phyloP scores from a whole-genome alignment of 2,329 filamentous ascomycete species.

The Botryosphaeria dothidea region DNA sequence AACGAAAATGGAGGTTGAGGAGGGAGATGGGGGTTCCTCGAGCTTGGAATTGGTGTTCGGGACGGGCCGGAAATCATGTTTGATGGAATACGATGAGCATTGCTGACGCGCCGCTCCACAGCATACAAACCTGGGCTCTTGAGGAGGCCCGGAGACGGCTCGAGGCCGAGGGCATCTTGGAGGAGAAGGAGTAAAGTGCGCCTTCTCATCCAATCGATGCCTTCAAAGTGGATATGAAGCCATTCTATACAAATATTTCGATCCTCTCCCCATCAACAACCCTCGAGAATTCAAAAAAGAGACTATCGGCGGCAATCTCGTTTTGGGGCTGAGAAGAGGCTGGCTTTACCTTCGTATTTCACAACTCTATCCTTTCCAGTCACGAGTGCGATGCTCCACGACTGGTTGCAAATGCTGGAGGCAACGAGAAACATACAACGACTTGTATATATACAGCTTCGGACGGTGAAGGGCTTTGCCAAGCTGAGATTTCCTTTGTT shows the following conservation, averaged over 20 bases:
- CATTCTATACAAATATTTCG: background rate
- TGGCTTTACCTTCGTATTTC: background rate
- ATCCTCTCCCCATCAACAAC: background rate
- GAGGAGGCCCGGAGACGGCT: slow-evolving; percentile 94
- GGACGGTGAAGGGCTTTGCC: background rate
- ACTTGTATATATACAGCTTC: slow-evolving; percentile 14
- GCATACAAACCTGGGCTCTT: slow-evolving; percentile 98
- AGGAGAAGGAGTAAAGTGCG: slow-evolving; percentile 52
- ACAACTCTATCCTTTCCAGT: background rate
- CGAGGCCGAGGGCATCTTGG: slow-evolving; percentile 91
- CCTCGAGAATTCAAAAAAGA: background rate
- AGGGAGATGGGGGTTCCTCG: background rate
- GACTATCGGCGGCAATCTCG: background rate
- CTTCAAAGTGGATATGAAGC: background rate
- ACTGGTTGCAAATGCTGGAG: background rate
- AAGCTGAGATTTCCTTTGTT: slow-evolving; percentile 1
- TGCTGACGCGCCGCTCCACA: slow-evolving; percentile 40
- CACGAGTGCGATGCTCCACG: slow-evolving; percentile 4
- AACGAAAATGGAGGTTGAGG: background rate
- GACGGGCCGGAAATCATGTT: background rate
- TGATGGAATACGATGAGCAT: slow-evolving; percentile 23
- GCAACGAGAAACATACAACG: slow-evolving; percentile 13
- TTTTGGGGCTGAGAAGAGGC: slow-evolving; percentile 12
- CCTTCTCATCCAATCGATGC: background rate
- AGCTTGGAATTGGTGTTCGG: background rate